phyloP scores from a whole-genome alignment of 1,139 yeast species.

The Hansenula sp. region DNA sequence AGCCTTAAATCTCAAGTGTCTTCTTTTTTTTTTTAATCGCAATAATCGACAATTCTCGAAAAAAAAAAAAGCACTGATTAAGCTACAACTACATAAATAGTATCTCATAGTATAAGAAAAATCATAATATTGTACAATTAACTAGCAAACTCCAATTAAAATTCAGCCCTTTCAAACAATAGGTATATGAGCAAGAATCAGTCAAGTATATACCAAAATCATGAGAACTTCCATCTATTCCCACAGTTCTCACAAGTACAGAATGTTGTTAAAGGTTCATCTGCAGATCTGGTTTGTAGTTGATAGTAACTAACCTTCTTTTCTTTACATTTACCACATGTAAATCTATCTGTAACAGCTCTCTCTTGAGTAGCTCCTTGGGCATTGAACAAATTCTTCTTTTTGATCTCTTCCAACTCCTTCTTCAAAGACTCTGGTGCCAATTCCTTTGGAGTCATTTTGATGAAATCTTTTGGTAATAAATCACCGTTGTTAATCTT shows the following conservation, averaged over 20 bases:
- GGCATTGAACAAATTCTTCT: slow-evolving; percentile 90
- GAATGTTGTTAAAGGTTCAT: slow-evolving; percentile 96
- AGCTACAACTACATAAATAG: too few relatives aligned
- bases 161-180: neutral
- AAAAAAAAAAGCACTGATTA: too few relatives aligned
- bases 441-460: slow-evolving; percentile 88
- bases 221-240: slow-evolving; percentile 93
- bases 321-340: slow-evolving; percentile 97
- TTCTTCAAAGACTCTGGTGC: slow-evolving; percentile 88
- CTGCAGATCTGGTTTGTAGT: slow-evolving; percentile 97
- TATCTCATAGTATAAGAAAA: neutral
- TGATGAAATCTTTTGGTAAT: slow-evolving; percentile 59
- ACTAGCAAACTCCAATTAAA: neutral
- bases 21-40: too few relatives aligned
- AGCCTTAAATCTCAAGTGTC: too few relatives aligned
- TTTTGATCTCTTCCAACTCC: slow-evolving; percentile 81
- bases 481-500: slow-evolving; percentile 66
- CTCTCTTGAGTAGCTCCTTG: slow-evolving; percentile 98
- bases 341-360: slow-evolving; percentile 93
- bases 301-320: slow-evolving; percentile 96
- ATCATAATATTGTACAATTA: neutral
- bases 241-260: slow-evolving; percentile 98
- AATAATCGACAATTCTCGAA: too few relatives aligned
- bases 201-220: too few relatives aligned
- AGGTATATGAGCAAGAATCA: neutral